A percentile compares a stretch with the other conserved stretches of the same genome.
phyloP scores from a whole-genome alignment of 208 protist species.

The Lotmaria passim region DNA sequence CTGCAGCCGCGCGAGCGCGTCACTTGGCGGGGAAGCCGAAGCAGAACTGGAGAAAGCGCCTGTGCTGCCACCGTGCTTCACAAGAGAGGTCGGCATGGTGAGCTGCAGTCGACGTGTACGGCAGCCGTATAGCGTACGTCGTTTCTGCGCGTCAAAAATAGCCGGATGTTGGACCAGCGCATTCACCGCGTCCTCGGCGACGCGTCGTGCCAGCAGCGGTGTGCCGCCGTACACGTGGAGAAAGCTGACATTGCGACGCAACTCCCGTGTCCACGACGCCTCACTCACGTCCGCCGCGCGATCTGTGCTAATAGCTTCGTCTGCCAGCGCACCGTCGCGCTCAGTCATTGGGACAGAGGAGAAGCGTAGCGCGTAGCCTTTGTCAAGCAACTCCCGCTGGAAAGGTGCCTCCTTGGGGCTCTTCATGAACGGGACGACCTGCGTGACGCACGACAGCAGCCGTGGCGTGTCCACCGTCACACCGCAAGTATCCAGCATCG shows the following conservation, averaged over 20 bases:
- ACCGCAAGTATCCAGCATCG: conserved; percentile 47
- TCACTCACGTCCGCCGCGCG: neutral
- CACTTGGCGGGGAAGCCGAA: neutral
- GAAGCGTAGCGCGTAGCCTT: conserved; percentile 58
- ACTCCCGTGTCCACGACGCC: neutral
- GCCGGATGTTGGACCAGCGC: conserved; percentile 33
- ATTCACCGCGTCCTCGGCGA: conserved; percentile 68
- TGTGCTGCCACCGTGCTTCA: neutral
- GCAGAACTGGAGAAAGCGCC: too few species aligned
- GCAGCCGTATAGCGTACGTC: conserved; percentile 21
- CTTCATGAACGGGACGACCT: conserved; percentile 53
- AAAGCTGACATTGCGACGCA: conserved; percentile 25
- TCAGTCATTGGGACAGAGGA: conserved; percentile 17
- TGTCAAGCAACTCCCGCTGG: conserved; percentile 43
- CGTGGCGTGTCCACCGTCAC: conserved; percentile 43
- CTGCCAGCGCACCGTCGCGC: neutral
- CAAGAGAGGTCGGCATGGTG: conserved; percentile 12
- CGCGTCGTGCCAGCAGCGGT: conserved; percentile 52
- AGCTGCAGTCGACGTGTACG: conserved; percentile 44
- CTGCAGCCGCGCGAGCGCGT: conserved; percentile 24
- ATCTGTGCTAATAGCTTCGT: neutral
- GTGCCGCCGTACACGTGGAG: conserved; percentile 81
- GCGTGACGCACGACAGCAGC: conserved; percentile 72
- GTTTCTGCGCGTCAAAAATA: conserved; percentile 11
- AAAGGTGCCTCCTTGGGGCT: conserved; percentile 43